Evolutionary conservation across 2,329 filamentous ascomycete species (phyloP).

Genomic region (Lecanoromycetidae sp.): DNA sequence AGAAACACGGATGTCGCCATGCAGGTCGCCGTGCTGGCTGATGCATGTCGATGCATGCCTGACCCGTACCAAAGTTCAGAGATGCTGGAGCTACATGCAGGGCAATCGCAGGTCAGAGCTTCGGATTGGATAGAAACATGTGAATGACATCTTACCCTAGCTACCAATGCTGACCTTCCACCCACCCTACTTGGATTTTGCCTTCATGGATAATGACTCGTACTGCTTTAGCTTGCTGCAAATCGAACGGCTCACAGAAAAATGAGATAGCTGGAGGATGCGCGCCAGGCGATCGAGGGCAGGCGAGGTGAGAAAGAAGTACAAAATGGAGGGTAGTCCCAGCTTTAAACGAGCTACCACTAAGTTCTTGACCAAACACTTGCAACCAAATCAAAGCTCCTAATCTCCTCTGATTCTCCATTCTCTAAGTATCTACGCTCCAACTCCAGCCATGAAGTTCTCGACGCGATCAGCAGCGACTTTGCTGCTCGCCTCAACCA

Average conservation of each 20-base stretch:
- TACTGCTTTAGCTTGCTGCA: conserved; percentile 1
- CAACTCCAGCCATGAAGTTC: conserved; percentile 3
- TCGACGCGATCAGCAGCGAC: neutral
- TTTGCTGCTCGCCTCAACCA: neutral
- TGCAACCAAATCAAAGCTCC: neutral
- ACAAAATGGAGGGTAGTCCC: neutral
- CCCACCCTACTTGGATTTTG: too few species aligned
- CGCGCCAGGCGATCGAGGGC: neutral
- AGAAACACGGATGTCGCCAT: neutral
- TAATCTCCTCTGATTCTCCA: neutral
- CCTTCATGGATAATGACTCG: neutral
- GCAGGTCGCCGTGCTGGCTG: neutral
- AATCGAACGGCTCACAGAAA: neutral
- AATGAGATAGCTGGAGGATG: neutral
- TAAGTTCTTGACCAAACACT: conserved; percentile 1
- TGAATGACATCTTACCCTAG: too few species aligned
- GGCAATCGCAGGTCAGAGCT: too few species aligned
- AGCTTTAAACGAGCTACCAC: neutral
- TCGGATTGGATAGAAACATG: neutral
- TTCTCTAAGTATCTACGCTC: neutral
- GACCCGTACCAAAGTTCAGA: neutral
- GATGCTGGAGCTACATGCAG: neutral
- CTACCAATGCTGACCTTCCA: too few species aligned
- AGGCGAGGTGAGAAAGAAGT: neutral
- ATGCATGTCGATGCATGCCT: neutral